Evolutionary conservation across 768 basidiomycete species (phyloP).

Genomic region (Botryobasidium botryosum): DNA sequence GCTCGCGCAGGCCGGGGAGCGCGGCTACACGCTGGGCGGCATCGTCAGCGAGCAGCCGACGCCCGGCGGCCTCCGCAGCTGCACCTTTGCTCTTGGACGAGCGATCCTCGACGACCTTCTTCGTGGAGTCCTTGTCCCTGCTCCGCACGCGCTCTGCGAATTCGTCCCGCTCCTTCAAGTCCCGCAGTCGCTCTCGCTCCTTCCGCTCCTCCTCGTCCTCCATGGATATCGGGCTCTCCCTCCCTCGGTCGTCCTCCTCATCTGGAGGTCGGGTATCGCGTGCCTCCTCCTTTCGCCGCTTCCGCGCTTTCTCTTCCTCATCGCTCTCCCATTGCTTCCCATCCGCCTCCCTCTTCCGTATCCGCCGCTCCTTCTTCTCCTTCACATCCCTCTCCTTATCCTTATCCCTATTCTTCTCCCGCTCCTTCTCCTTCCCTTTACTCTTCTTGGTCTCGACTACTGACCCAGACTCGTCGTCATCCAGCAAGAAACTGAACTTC

Average conservation of each 20-base stretch:
- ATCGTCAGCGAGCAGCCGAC: conserved; percentile 72
- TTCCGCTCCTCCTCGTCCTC: conserved; percentile 58
- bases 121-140: conserved; percentile 70
- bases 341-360: conserved; percentile 65
- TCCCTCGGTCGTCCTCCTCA: conserved; percentile 14
- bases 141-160: conserved; percentile 78
- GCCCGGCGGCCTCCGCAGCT: conserved; percentile 66
- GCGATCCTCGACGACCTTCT: conserved; percentile 82
- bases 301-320: conserved; percentile 61
- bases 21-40: conserved; percentile 30
- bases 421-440: conserved; percentile 21
- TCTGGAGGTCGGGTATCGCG: background rate
- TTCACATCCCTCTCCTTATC: conserved; percentile 25
- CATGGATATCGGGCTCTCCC: conserved; percentile 26
- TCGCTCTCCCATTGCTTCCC: conserved; percentile 82
- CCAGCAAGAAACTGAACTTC: conserved; percentile 68
- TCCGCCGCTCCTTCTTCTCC: conserved; percentile 43
- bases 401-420: conserved; percentile 23
- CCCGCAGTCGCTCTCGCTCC: conserved; percentile 62
- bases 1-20: conserved; percentile 62
- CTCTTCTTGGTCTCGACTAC: conserved; percentile 21
- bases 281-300: conserved; percentile 25
- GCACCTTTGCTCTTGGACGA: conserved; percentile 52
- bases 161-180: conserved; percentile 76
- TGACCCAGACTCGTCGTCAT: conserved; percentile 37